Percentiles rank a stretch among this genome's conserved stretches.
Conservation (phyloP, 306 rosid species). For the Gynostemma pentaphyllum region DNA sequence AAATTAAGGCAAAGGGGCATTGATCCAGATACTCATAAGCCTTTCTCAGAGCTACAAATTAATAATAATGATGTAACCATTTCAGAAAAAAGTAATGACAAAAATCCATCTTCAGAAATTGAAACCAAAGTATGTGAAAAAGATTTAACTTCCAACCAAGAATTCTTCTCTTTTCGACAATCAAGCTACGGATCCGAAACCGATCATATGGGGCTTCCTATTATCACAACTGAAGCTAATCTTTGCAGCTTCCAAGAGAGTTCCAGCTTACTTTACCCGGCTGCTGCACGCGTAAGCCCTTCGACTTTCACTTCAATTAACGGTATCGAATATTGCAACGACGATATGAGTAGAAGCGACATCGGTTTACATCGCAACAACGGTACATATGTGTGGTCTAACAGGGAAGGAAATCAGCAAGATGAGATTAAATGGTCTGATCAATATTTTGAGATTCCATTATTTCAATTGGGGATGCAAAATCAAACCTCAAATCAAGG, state of each 20-base stretch:
- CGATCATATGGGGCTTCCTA: constrained; percentile 22
- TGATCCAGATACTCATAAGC: constrained; percentile 90
- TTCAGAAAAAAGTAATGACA: constrained; percentile 27
- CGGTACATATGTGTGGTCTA: too few relatives aligned
- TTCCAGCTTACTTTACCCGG: constrained; percentile 36
- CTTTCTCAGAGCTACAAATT: constrained; percentile 13
- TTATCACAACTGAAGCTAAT: constrained; percentile 18
- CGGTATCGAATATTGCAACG: constrained; percentile 24
- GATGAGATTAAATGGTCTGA: too few relatives aligned
- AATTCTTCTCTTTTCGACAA: constrained; percentile 29
- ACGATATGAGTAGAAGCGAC: constrained; percentile 26
- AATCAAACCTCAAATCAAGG: too few relatives aligned
- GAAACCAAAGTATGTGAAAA: too few relatives aligned
- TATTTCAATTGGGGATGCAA: too few relatives aligned
- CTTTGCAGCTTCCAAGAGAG: not conserved
- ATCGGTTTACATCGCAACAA: constrained; percentile 25
- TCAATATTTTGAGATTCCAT: too few relatives aligned
- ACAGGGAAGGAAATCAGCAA: too few relatives aligned
- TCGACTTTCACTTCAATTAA: constrained; percentile 17
- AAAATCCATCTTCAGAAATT: constrained; percentile 6
- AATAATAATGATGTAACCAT: constrained; percentile 18
- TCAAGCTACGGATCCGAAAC: constrained; percentile 26
- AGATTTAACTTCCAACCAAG: constrained; percentile 11
- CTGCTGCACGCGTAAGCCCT: constrained; percentile 43
- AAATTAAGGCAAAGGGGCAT: constrained; percentile 81